phyloP scores from a whole-genome alignment of 495 filamentous ascomycete genomes.

The Xylaria cubensis region DNA sequence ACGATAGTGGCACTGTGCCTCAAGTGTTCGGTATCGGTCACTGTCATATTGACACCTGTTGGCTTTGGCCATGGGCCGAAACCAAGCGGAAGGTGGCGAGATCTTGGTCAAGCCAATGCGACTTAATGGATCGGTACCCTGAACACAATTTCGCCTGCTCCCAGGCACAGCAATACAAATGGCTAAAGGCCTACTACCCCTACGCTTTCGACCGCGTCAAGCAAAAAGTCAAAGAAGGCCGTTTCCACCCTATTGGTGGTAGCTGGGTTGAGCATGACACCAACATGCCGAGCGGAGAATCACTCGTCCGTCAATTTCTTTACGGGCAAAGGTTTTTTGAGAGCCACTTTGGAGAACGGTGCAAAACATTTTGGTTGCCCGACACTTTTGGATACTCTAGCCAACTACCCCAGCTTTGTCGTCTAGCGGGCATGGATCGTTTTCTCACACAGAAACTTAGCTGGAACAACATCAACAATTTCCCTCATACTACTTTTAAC shows the following conservation, averaged over 20 bases:
- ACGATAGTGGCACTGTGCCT: conserved; percentile 72
- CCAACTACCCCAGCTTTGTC: conserved; percentile 91
- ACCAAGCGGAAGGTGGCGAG: conserved; percentile 96
- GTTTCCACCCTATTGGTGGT: conserved; percentile 92
- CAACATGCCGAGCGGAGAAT: conserved; percentile 95
- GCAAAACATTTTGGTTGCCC: conserved; percentile 93
- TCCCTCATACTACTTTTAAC: conserved; percentile 97
- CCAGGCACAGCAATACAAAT: conserved; percentile 97
- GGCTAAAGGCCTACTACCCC: conserved; percentile 90
- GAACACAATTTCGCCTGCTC: conserved; percentile 92
- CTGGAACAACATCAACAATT: conserved; percentile 98
- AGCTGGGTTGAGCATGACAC: conserved; percentile 99
- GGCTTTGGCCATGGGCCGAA: conserved; percentile 99
- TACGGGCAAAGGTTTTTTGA: conserved; percentile 96
- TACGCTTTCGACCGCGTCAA: conserved; percentile 89
- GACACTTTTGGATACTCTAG: conserved; percentile 98
- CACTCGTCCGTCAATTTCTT: conserved; percentile 91
- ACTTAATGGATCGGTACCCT: conserved; percentile 91
- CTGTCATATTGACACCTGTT: conserved; percentile 97
- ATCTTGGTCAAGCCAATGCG: conserved; percentile 95
- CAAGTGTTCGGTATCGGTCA: conserved; percentile 90
- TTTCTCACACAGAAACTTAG: conserved; percentile 97
- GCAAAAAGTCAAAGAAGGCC: conserved; percentile 84
- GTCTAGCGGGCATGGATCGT: conserved; percentile 88
- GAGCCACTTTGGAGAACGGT: conserved; percentile 87